Conservation (phyloP, 441 rosid genomes). For the Kokia cookei region DNA sequence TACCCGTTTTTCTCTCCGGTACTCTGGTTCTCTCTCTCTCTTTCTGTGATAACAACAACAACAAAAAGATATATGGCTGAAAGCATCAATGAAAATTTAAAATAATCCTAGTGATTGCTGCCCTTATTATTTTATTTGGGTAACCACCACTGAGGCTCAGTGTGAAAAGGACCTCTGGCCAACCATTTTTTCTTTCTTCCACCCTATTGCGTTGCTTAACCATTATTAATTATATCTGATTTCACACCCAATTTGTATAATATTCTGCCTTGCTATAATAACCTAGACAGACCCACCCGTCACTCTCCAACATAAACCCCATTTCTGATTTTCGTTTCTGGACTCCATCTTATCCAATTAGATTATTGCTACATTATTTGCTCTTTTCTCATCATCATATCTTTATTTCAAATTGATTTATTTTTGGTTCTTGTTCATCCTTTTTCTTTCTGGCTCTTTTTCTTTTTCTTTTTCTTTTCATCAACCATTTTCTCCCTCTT, state of each 20-base stretch:
- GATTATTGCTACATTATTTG: neutral
- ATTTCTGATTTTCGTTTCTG: neutral
- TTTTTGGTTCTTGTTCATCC: neutral
- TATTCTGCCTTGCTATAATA: conserved; percentile 14
- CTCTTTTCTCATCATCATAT: neutral
- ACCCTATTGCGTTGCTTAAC: conserved; percentile 12
- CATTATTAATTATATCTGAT: neutral
- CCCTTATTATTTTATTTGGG: conserved; percentile 22
- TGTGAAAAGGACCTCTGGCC: conserved; percentile 30
- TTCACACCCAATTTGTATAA: neutral
- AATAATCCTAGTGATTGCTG: conserved; percentile 20
- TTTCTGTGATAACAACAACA: neutral
- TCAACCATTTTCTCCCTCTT: neutral
- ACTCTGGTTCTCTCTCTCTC: neutral
- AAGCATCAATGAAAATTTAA: conserved; percentile 13
- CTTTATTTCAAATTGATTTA: neutral
- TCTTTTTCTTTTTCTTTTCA: neutral
- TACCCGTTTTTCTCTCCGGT: neutral
- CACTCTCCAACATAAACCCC: neutral
- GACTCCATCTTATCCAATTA: neutral
- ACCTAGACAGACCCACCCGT: conserved; percentile 18
- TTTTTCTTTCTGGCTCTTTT: neutral
- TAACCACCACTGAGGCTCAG: conserved; percentile 24
- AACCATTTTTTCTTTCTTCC: conserved; percentile 25
- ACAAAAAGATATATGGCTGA: neutral